Base-by-base conservation (phyloP, 495 filamentous ascomycete species). In the Aspergillus coremiiformis region DNA sequence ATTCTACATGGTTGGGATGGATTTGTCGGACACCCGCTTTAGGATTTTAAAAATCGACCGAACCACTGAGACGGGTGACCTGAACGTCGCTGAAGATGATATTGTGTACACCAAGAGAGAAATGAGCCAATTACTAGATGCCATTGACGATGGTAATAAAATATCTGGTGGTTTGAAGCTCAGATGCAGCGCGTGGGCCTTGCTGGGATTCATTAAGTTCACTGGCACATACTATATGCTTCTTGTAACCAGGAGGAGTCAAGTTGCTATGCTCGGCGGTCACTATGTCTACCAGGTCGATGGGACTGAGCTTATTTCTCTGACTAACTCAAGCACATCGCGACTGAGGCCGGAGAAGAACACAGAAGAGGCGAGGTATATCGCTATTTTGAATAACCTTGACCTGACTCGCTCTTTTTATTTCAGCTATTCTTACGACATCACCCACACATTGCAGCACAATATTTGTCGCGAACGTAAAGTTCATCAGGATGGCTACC, bases 151-250 rank as follows among this genome's bases (percentile, higher is more conserved):
- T 65, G 94, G 92, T 1, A 97, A 97, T 63, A 93, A 86, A 62
- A 83, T 78, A 23, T 87, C 87, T 0, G 93, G 93, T n/a, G 93
- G 93, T 3, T 74, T 98, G 68, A 92, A 86, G 66, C 78, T 95
- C 50, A 88, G 85, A 55, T 93, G 89, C 67, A 94, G 83, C 47
- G 89, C 86, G 20, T 98, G 90, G 92, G 93, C 93, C 21, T 72
- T 98, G 23, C 74, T 98, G 21, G 93, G 93, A 1, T 97, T 98
- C 62, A 90, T 98, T 59, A 79, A 87, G 48, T 96, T 98, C 63
- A 98, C 93, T 6, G 91, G 89, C 6, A 83, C 87, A n/a, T 96
- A 90, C 65, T 98, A 98, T 58, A 97, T 98, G 91, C 77, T 97
- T 7, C 66, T 97, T 39, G 89, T 96, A 58, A 98, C 92, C 37